Evolutionary conservation across 176 grass and related monocot species (phyloP).

Genomic region (Zoysia pacifica): DNA sequence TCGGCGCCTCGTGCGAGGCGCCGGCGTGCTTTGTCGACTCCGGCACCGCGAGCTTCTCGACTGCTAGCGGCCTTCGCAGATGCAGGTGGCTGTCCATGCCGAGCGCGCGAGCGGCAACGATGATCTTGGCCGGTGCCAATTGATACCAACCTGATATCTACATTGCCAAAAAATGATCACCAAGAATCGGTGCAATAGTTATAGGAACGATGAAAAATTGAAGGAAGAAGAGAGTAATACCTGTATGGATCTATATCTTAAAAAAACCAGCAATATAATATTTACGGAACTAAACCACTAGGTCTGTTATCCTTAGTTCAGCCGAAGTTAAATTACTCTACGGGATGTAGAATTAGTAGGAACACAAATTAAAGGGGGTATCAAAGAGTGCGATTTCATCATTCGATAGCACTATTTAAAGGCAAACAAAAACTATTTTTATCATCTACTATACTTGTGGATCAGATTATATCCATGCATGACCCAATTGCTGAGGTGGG

Average conservation of each 20-base stretch:
- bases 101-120: not conserved
- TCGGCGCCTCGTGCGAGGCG: constrained; percentile 29
- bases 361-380: not conserved
- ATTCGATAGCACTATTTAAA: constrained; percentile 35
- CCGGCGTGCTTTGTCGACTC: constrained; percentile 11
- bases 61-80: constrained; percentile 9
- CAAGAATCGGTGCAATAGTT: not conserved
- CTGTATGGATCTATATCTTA: not conserved
- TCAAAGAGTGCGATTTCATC: constrained; percentile 33
- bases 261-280: constrained; percentile 9
- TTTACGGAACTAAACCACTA: constrained; percentile 34
- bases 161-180: not conserved
- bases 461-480: constrained; percentile 34
- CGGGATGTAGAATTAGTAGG: constrained; percentile 32
- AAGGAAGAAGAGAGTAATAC: not conserved
- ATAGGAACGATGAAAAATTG: not conserved
- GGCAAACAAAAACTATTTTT: constrained; percentile 44
- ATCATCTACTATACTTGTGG: constrained; percentile 25
- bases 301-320: constrained; percentile 14
- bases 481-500: constrained; percentile 9
- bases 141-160: constrained; percentile 1
- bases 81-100: constrained; percentile 47
- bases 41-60: constrained; percentile 35
- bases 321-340: constrained; percentile 46
- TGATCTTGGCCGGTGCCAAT: constrained; percentile 13